Conservation (phyloP, 2,329 filamentous ascomycete species). For the Grosmannia huntii region DNA sequence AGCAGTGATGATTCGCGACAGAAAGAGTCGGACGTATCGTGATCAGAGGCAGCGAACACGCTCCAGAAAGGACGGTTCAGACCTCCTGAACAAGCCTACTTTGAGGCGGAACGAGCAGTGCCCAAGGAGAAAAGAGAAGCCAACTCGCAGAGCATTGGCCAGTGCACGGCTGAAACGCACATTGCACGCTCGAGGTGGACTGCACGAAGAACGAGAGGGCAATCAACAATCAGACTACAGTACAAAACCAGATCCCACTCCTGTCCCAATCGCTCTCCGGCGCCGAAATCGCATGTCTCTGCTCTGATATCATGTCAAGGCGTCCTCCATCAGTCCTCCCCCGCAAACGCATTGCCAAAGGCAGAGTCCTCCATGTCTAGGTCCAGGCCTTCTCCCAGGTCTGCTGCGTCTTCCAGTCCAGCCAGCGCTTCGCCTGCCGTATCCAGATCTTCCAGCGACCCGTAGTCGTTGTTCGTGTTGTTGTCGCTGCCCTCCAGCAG, state of each 20-base stretch:
- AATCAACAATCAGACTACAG: neutral
- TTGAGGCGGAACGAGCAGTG: too few relatives aligned
- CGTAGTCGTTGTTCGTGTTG: slow-evolving; percentile 45
- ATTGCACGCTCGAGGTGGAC: too few relatives aligned
- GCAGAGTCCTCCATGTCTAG: slow-evolving; percentile 66
- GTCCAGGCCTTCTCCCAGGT: slow-evolving; percentile 56
- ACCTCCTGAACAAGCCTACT: too few relatives aligned
- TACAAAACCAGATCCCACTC: neutral
- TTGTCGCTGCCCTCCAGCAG: slow-evolving; percentile 20
- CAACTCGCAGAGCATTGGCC: too few relatives aligned
- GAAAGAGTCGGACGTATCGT: too few relatives aligned
- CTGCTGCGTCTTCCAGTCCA: slow-evolving; percentile 48
- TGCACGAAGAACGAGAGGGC: neutral
- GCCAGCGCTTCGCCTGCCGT: slow-evolving; percentile 57
- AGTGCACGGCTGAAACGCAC: too few relatives aligned
- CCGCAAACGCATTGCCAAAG: slow-evolving; percentile 74
- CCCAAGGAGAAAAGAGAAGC: too few relatives aligned
- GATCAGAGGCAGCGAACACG: too few relatives aligned
- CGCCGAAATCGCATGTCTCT: neutral
- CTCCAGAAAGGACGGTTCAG: too few relatives aligned
- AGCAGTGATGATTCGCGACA: too few relatives aligned
- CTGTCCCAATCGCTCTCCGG: neutral
- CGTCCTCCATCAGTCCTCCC: slow-evolving; percentile 12
- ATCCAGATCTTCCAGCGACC: slow-evolving; percentile 52
- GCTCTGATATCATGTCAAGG: neutral